phyloP scores from a whole-genome alignment of 305 asterid genomes.

The Rubia balearica region DNA sequence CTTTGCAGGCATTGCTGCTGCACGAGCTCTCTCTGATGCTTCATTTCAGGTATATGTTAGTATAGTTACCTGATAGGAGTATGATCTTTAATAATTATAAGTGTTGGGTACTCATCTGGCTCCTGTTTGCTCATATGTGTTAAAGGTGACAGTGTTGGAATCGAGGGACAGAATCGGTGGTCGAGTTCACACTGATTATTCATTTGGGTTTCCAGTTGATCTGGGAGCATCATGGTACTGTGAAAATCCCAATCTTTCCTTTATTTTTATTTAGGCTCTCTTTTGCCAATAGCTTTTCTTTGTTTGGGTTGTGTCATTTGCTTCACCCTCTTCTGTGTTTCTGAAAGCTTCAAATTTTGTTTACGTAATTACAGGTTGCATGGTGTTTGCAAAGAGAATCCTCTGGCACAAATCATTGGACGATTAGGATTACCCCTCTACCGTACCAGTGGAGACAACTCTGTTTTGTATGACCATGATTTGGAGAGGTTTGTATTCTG shows the following conservation, averaged over 20 bases:
- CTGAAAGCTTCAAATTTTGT: background rate
- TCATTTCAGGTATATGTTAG: conserved; percentile 52
- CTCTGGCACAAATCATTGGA: conserved; percentile 75
- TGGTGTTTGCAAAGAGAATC: conserved; percentile 90
- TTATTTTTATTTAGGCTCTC: background rate
- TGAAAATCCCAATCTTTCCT: background rate
- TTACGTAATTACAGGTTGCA: conserved; percentile 53
- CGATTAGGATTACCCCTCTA: conserved; percentile 84
- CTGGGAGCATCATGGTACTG: conserved; percentile 84
- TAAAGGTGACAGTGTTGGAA: conserved; percentile 74
- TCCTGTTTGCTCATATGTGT: conserved; percentile 12
- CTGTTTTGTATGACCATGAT: conserved; percentile 89
- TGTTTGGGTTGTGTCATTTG: background rate
- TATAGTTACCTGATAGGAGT: background rate
- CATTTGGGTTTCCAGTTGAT: conserved; percentile 91
- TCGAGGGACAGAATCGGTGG: conserved; percentile 92
- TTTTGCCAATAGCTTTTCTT: background rate
- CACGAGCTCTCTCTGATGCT: conserved; percentile 79
- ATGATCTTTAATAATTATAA: background rate
- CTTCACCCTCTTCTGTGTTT: background rate
- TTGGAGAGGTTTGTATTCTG: conserved; percentile 57
- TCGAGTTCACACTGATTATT: conserved; percentile 78
- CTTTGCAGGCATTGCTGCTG: conserved; percentile 81
- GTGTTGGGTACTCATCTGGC: conserved; percentile 11
- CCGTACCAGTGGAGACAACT: conserved; percentile 88